Evolutionary conservation across 768 basidiomycete genomes (phyloP).

Genomic region (Russula sp.): DNA sequence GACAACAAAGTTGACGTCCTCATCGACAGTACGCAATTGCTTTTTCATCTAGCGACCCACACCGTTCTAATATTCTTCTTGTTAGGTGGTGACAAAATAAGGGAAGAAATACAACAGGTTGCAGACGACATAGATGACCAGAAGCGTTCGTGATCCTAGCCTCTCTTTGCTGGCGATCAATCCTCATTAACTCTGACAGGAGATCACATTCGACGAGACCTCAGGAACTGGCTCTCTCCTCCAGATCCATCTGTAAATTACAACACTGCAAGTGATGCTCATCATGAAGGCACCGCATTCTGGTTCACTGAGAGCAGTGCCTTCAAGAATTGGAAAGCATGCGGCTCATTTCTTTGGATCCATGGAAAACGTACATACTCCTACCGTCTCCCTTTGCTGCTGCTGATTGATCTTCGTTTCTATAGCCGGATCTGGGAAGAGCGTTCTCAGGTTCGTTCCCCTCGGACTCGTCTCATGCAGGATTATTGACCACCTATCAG

Average conservation of each 20-base stretch:
- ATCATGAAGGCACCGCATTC: no score
- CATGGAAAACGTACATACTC: not conserved
- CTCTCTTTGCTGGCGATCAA: no score
- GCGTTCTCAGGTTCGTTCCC: not conserved
- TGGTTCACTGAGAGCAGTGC: not conserved
- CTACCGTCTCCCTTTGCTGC: no score
- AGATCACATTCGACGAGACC: not conserved
- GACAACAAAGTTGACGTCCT: no score
- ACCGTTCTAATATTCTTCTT: no score
- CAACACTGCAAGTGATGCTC: not conserved
- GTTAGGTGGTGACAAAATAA: no score
- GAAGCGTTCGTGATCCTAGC: not conserved
- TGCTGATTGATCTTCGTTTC: not conserved
- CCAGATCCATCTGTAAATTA: not conserved
- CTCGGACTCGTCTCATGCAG: not conserved
- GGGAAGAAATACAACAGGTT: no score
- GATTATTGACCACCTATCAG: not conserved
- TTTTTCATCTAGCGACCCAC: no score
- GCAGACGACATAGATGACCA: no score
- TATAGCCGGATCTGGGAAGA: not conserved
- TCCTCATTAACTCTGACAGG: not conserved
- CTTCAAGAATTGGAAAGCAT: not conserved
- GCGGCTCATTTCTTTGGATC: not conserved
- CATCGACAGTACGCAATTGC: no score
- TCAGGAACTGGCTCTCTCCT: not conserved